Base-by-base conservation (phyloP, 306 rosid species). In the Medicago lupulina region DNA sequence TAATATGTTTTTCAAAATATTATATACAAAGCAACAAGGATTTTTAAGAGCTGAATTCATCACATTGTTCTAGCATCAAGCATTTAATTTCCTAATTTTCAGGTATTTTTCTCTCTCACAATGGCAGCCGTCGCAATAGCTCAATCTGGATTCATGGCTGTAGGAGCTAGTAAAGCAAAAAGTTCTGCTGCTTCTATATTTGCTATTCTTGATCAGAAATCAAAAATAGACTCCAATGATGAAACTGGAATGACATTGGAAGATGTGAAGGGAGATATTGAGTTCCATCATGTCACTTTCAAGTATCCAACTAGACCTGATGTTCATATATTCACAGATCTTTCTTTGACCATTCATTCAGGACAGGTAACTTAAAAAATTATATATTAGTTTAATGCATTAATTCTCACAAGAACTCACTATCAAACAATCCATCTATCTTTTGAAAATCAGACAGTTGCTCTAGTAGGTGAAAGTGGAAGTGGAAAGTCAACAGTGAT, bases 51-150 rank as follows among this genome's bases (percentile, higher is more conserved):
- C 15, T 1, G 13, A 43, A 43, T 43, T 43, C 14, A 43, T 10
- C 49, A 43, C 15, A 43, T 43, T 43, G 49, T 43, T 43, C 14
- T 43, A 43, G 49, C 49, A 43, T 43, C 13, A 43, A 43, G 8
- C 49, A 43, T 43, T 9, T 43, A 43, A 9, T 43, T 43, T 11
- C 49, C 49, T 9, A 44, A 44, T 4, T 44, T 44, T 44, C 49
- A 43, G 49, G 49, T 43, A 11, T 43, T 43, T 43, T 43, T 3
- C 49, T 43, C 49, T 10, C 49, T 10, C 14, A 43, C 49, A 43
- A 75, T 86, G 89, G 83, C 88, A 34, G 87, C 92, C 12, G 0
- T 77, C 3, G 88, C 86, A 76, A 60, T 90, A 16, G 82, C 89
- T 66, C 92, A 88, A 44, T 70, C 38, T 34, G 38, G 38, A 34